Base-by-base conservation (phyloP, 768 basidiomycete species). In the Clavaria fumosa region DNA sequence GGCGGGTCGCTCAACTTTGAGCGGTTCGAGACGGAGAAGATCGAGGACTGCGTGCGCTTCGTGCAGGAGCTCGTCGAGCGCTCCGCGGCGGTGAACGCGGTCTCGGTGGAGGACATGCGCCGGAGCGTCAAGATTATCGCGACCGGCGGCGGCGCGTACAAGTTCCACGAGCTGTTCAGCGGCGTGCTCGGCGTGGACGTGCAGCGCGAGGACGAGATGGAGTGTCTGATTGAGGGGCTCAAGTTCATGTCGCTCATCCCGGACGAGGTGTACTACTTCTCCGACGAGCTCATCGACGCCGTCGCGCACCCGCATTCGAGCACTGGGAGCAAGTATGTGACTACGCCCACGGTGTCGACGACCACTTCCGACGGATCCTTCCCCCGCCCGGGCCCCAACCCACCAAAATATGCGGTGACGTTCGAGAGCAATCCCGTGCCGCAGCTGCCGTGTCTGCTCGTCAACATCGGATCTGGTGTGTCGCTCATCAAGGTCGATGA, bases 1-100 rank as follows among this genome's bases (percentile, higher is more conserved):
- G 95, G 95, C 11, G 95, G 95, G 2, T 85, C 89, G 34, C 74
- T 99, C 53, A 99, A 96, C 59, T 99, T 97, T 51, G 88, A 86
- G 55, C 78, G 91, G 19, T 99, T 96, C 63, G 80, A 99, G 61
- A 97, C 95, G 38, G 72, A 81, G 45, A 70, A 88, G 49, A 82
- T 97, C 48, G 60, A 80, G 34, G 73, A 70, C 23, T 85, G 90
- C 50, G 75, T 97, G 46, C 62, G 66, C 35, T 99, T 93, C 62
- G 78, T 99, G 47, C 75, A 82, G 46, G 67, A 72, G 30, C 73
- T 97, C 37, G 93, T 99, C 47, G 67, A 75, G 43, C 75, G 78
- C 12, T 91, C 88, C 22, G 91, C 95, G 20, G 53, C 67, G 31
- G 70, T 81, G 6, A 96, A 99, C 50, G 70, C 75, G 14, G 93